These are phyloP conservation scores for Candida endomychidarum DNA, from an alignment of 805 yeast genomes.

Conservation along the genomic window DNA sequence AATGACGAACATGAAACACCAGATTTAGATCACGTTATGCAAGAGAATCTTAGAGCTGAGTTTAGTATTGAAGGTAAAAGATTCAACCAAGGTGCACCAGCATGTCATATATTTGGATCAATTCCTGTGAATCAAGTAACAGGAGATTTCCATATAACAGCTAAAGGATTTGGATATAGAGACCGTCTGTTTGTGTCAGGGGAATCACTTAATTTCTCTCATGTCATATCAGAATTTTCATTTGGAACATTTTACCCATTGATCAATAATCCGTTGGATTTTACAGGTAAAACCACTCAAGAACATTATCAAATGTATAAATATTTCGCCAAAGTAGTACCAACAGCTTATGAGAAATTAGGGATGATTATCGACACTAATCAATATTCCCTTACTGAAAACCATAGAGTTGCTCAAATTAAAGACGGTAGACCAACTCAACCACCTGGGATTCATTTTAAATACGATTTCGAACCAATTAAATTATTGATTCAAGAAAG, in stretches of 20 bases:
- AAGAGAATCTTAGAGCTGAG: conserved; percentile 65
- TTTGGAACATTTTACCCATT: conserved; percentile 89
- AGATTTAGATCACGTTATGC: conserved; percentile 64
- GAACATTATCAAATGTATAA: conserved; percentile 52
- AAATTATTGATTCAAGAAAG: conserved; percentile 65
- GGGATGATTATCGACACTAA: conserved; percentile 77
- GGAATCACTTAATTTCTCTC: conserved; percentile 72
- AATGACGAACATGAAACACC: conserved; percentile 53
- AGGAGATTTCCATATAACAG: conserved; percentile 85
- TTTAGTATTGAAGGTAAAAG: conserved; percentile 48
- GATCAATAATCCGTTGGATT: conserved; percentile 84
- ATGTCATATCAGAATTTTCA: conserved; percentile 81
- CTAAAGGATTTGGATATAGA: conserved; percentile 64
- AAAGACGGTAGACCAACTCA: conserved; percentile 22
- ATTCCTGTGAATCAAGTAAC: conserved; percentile 81
- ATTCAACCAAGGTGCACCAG: conserved; percentile 57
- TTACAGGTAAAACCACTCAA: conserved; percentile 57
- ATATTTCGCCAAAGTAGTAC: conserved; percentile 78
- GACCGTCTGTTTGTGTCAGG: conserved; percentile 48
- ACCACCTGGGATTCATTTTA: conserved; percentile 78
- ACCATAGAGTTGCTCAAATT: conserved; percentile 27
- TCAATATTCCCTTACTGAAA: conserved; percentile 75
- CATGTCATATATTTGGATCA: conserved; percentile 83
- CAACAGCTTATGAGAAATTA: conserved; percentile 69
- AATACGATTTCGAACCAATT: conserved; percentile 87